phyloP scores from a whole-genome alignment of 352 stramenopile species.

The Phytophthora megakarya region DNA sequence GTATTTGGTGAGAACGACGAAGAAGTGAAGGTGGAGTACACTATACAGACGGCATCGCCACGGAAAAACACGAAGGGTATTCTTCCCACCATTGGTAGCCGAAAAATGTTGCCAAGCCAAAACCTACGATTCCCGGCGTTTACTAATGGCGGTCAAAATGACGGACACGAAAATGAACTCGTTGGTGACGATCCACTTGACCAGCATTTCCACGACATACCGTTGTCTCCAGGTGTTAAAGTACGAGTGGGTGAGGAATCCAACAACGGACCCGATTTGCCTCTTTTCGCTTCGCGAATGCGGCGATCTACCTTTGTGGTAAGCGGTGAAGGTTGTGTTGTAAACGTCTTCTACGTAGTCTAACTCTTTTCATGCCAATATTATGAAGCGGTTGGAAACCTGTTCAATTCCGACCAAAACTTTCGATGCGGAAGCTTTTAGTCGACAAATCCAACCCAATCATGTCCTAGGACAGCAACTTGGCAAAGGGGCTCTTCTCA shows the following conservation, averaged over 20 bases:
- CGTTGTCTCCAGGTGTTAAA: constrained; percentile 41
- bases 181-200: constrained; percentile 23
- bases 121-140: constrained; percentile 12
- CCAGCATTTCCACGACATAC: constrained; percentile 39
- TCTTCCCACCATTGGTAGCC: constrained; percentile 20
- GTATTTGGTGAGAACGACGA: constrained; percentile 30
- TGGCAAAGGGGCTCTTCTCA: constrained; percentile 20
- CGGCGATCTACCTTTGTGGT: constrained; percentile 39
- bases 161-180: neutral
- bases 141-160: neutral
- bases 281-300: constrained; percentile 35
- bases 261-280: constrained; percentile 33
- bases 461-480: constrained; percentile 2
- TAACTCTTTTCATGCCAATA: neutral
- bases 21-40: constrained; percentile 30
- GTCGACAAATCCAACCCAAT: neutral
- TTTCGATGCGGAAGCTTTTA: neutral
- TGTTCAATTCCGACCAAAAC: constrained; percentile 4
- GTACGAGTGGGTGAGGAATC: constrained; percentile 28
- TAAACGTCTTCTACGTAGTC: neutral
- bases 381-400: constrained; percentile 30
- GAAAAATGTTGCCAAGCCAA: constrained; percentile 4
- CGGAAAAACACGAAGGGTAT: constrained; percentile 4
- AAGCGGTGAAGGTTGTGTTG: constrained; percentile 12
- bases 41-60: constrained; percentile 6